Evolutionary conservation across 1,139 yeast species (phyloP), one percentile per base, ranked within the genome.

Genomic region (Saccharomyces pastorianus): DNA sequence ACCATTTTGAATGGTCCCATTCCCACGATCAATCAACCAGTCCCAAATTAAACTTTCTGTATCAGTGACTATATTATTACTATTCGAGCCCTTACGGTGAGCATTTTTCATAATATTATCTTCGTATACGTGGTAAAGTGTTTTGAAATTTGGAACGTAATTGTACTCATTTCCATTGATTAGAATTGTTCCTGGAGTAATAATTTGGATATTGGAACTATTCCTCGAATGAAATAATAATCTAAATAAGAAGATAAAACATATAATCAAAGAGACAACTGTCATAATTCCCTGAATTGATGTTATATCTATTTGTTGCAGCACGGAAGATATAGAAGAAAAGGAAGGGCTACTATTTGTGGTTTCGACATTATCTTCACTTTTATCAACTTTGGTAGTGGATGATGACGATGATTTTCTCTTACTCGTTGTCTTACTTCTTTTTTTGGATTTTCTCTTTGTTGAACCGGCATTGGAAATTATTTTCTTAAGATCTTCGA

Each of bases 11-110:
- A 38, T 17, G 34, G 68, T 63, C 5, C 66, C 70, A 50, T 61
- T 56, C 6, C 77, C 77, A 52, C 87, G 76, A 49, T 79, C 79
- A 54, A 82, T 81, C 48, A 89, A 77, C 96, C 96, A 90, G 51
- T 81, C 78, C 96, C 96, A 90, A 55, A 90, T 69, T 46, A 79
- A 78, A 44, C 78, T 77, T 69, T 89, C 95, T 56, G 83, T 80
- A 54, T 77, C 75, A 58, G 55, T 53, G 14, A 64, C 48, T 44
- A 64, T 51, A 42, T 59, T 58, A n/a, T 51, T 48, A 29, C 46
- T 51, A 6, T 44, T 49, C n/a, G 50, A 48, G n/a, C 48, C 48
- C 8, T 49, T 51, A 2, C 50, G 28, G 27, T 38, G 53, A 25
- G 47, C 50, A 8, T 52, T 75, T 62, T 52, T 71, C 51, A 69